phyloP scores from a whole-genome alignment of 75 land plant species.

The Adiantum capillusveneris region DNA sequence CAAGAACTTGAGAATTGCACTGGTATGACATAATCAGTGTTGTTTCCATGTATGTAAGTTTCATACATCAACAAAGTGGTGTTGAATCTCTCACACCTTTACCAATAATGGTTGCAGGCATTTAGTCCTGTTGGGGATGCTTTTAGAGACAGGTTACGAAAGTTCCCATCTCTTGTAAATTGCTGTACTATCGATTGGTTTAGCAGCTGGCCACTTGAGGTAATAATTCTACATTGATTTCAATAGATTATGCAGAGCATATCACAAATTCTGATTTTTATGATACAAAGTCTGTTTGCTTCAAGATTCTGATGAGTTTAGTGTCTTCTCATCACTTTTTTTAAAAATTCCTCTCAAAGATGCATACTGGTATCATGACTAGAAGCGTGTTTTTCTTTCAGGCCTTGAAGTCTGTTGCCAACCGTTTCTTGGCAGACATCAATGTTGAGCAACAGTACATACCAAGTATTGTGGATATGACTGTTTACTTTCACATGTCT shows the following conservation, averaged over 20 bases:
- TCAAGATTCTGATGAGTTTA: too few relatives aligned
- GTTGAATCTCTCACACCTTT: background rate
- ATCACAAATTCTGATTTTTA: too few relatives aligned
- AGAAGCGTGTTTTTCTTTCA: slow-evolving; percentile 5
- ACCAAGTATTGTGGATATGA: slow-evolving; percentile 21
- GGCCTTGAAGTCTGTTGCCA: slow-evolving; percentile 31
- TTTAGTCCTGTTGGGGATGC: slow-evolving; percentile 30
- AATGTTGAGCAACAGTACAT: slow-evolving; percentile 25
- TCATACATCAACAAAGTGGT: background rate
- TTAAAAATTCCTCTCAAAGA: too few relatives aligned
- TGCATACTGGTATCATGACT: too few relatives aligned
- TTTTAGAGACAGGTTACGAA: slow-evolving; percentile 23
- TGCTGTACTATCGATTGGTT: slow-evolving; percentile 34
- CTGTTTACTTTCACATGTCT: slow-evolving; percentile 26
- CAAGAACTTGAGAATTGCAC: slow-evolving; percentile 26
- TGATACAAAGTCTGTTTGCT: too few relatives aligned
- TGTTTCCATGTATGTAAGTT: too few relatives aligned
- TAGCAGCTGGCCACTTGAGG: slow-evolving; percentile 25
- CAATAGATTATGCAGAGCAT: too few relatives aligned
- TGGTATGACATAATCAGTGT: too few relatives aligned
- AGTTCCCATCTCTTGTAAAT: slow-evolving; percentile 26
- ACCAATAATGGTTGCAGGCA: slow-evolving; percentile 19
- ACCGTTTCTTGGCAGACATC: slow-evolving; percentile 19
- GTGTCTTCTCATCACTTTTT: too few relatives aligned
- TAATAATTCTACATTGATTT: slow-evolving; percentile 1